Evolutionary conservation across 2,329 filamentous ascomycete species (phyloP).

Genomic region (Aspergillus pseudonomiae): DNA sequence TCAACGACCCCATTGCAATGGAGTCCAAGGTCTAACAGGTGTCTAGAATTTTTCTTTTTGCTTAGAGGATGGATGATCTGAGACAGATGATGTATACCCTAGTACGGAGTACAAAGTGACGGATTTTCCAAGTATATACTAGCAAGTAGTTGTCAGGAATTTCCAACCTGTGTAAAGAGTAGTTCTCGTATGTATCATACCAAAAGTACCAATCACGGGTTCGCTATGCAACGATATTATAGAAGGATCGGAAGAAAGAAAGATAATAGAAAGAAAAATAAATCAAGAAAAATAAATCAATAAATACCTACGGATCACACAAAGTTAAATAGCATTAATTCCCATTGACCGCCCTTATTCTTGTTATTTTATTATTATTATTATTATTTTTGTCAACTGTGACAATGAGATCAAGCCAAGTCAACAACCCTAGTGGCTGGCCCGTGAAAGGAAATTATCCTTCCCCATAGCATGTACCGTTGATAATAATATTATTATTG

Average conservation of each 20-base stretch:
- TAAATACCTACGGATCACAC: neutral
- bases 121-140: neutral
- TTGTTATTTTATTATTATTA: neutral
- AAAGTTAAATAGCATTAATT: neutral
- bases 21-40: conserved; percentile 15
- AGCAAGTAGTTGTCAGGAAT: neutral
- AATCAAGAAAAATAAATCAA: neutral
- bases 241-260: neutral
- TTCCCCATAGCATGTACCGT: neutral
- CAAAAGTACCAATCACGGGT: neutral
- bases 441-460: conserved; percentile 4
- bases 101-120: neutral
- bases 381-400: neutral
- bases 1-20: conserved; percentile 5
- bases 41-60: conserved; percentile 20
- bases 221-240: neutral
- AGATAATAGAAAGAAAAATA: neutral
- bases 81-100: conserved; percentile 20
- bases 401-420: conserved; percentile 2
- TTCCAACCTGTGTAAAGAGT: neutral
- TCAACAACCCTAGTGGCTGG: conserved; percentile 3
- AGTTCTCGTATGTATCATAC: neutral
- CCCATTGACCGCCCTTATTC: conserved; percentile 12
- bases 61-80: conserved; percentile 11
- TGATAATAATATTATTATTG: conserved; percentile 5